These are phyloP conservation scores for Emericellopsis cladophorae DNA, from an alignment of 2,329 filamentous ascomycete genomes.

Conservation along the genomic window DNA sequence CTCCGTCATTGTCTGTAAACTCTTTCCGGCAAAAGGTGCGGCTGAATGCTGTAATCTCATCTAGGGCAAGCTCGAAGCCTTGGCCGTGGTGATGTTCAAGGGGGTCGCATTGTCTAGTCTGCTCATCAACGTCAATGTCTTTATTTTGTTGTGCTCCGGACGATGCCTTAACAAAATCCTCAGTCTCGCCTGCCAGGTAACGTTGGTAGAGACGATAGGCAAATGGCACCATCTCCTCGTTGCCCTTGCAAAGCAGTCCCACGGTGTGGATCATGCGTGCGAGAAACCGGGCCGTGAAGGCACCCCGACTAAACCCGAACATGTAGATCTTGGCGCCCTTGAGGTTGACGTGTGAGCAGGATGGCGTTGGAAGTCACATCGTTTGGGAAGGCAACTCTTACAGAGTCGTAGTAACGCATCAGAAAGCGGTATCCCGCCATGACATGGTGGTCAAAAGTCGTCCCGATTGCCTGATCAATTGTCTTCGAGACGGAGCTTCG, in stretches of 20 bases:
- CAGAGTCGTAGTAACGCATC: slow-evolving; percentile 37
- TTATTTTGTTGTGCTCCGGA: neutral
- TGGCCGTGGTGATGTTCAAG: neutral
- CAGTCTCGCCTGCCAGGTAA: slow-evolving; percentile 23
- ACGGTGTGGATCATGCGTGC: slow-evolving; percentile 80
- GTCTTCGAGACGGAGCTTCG: slow-evolving; percentile 22
- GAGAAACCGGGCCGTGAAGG: slow-evolving; percentile 62
- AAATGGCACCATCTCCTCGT: slow-evolving; percentile 58
- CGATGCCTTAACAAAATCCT: slow-evolving; percentile 12
- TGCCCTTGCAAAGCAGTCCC: slow-evolving; percentile 66
- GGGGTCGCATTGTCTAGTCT: neutral
- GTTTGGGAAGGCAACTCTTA: slow-evolving; percentile 8
- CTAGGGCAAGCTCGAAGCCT: slow-evolving; percentile 8
- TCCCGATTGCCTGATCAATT: slow-evolving; percentile 29
- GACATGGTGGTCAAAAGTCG: slow-evolving; percentile 36
- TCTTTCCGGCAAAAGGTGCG: slow-evolving; percentile 32
- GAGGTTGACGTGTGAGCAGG: neutral
- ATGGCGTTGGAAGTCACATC: no score
- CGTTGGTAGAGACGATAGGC: slow-evolving; percentile 30
- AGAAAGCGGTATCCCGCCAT: slow-evolving; percentile 39
- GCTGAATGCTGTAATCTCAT: slow-evolving; percentile 30
- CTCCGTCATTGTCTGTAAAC: slow-evolving; percentile 3
- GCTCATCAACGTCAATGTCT: neutral
- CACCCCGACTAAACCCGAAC: slow-evolving; percentile 64
- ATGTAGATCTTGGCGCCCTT: slow-evolving; percentile 42